phyloP scores from a whole-genome alignment of 2,329 filamentous ascomycete genomes.

The Stenocarpella maydis region DNA sequence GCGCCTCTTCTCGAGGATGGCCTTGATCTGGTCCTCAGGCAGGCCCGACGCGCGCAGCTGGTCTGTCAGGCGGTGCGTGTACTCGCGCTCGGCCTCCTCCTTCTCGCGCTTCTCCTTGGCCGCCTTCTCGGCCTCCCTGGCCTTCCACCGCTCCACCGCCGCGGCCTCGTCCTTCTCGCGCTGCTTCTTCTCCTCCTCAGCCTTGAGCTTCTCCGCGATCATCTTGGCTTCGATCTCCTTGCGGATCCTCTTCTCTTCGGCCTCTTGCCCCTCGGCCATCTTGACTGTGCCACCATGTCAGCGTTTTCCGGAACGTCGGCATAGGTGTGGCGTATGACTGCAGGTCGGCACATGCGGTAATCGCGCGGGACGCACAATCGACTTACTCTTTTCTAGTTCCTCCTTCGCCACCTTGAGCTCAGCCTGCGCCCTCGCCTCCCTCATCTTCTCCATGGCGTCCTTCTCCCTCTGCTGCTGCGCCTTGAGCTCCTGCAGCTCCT shows the following conservation, averaged over 20 bases:
- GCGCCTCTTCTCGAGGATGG: slow-evolving; percentile 66
- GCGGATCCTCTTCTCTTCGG: slow-evolving; percentile 60
- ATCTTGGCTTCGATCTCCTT: slow-evolving; percentile 60
- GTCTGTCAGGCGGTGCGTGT: slow-evolving; percentile 63
- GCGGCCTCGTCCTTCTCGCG: slow-evolving; percentile 58
- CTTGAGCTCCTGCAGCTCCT: slow-evolving; percentile 51
- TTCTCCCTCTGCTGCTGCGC: slow-evolving; percentile 45
- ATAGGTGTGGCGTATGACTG: slow-evolving; percentile 14
- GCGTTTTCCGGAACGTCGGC: not conserved
- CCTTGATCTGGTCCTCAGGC: slow-evolving; percentile 65
- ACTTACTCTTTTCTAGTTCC: slow-evolving; percentile 53
- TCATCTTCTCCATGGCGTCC: slow-evolving; percentile 47
- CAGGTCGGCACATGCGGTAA: not conserved
- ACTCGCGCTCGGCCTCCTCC: slow-evolving; percentile 61
- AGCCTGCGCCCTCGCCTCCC: slow-evolving; percentile 54
- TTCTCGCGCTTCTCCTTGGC: slow-evolving; percentile 57
- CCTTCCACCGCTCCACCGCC: slow-evolving; percentile 61
- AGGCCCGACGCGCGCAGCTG: slow-evolving; percentile 66
- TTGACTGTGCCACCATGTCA: slow-evolving; percentile 43
- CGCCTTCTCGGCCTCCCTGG: slow-evolving; percentile 55
- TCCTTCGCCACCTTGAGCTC: slow-evolving; percentile 59
- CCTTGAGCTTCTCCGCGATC: slow-evolving; percentile 55
- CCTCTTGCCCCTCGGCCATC: slow-evolving; percentile 54
- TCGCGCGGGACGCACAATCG: not conserved
- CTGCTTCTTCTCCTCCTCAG: slow-evolving; percentile 53